Evolutionary conservation across 1,284 basidiomycete genomes (phyloP), one percentile per base, ranked within the genome.

Genomic region (Cryptococcus sp.): DNA sequence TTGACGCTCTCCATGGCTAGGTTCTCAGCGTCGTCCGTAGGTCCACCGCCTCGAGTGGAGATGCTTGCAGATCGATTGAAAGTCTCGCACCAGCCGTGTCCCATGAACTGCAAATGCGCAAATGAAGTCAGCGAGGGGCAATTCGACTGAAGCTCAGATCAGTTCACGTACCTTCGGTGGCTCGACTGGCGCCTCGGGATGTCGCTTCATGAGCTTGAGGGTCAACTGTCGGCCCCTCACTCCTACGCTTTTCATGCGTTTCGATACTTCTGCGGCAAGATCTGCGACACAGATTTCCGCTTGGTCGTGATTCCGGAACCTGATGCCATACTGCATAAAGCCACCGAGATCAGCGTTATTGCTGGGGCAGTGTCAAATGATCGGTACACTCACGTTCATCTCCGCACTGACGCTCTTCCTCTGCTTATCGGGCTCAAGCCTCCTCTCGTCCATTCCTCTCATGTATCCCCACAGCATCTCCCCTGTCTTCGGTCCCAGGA

Each of bases 361-460:
- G 42, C 50, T 47, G 41, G 20, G 39, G 48, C 27, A 53, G 39
- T 19, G 42, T 42, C 35, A 23, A 23, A 58, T 64, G 39, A 67
- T 60, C 50, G 53, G 50, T 49, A n/a, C 59, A 82, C 89, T 73
- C 67, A 91, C 90, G 72, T 93, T 96, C 68, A 95, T 91, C 73
- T 95, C 93, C 53, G 89, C 92, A 15, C 88, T 90, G 15, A 97
- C 91, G 4, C 88, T 90, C 75, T 91, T 92, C 66, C 93, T 82
- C 55, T 86, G 84, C 69, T 91, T 91, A 71, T 91, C 88, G 41
- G 86, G 88, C 72, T 93, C 89, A 35, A 98, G 79, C 59, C 84
- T 84, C 47, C 86, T 84, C 38, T 88, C 84, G 68, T 98, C 95
- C 40, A 91, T 81, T 0, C 94, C 95, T 17, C 91, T 83, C 43